These are phyloP conservation scores for Sugiyamaella paludigena DNA, from an alignment of 1,139 yeast genomes.

Conservation along the genomic window DNA sequence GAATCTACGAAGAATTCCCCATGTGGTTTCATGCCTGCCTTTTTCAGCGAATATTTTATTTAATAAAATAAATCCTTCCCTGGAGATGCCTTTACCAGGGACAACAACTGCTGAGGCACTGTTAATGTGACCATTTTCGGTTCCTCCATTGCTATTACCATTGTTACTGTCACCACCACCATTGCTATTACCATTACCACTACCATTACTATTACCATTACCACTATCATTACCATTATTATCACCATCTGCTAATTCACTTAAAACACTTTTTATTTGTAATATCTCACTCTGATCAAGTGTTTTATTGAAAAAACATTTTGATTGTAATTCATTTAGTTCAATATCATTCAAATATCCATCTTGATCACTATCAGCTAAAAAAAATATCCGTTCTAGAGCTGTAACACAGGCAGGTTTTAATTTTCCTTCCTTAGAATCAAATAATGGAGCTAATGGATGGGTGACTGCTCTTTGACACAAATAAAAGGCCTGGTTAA, in stretches of 20 bases:
- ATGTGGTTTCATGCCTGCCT: conserved; percentile 93
- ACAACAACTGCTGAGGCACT: conserved; percentile 26
- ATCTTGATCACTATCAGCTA: conserved; percentile 88
- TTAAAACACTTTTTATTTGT: conserved; percentile 45
- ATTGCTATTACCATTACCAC: background rate
- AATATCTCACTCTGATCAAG: conserved; percentile 53
- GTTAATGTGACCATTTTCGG: conserved; percentile 5
- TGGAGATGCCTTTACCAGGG: conserved; percentile 56
- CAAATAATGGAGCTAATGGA: conserved; percentile 92
- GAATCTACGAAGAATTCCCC: conserved; percentile 88
- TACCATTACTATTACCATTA: background rate
- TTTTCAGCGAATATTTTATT: conserved; percentile 81
- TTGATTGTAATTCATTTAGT: conserved; percentile 62
- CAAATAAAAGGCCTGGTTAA: conserved; percentile 82
- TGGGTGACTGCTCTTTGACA: conserved; percentile 91
- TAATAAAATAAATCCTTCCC: conserved; percentile 70
- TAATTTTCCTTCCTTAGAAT: conserved; percentile 80
- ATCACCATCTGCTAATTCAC: conserved; percentile 15
- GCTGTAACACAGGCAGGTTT: conserved; percentile 79
- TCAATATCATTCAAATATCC: conserved; percentile 72
- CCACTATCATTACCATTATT: too few relatives aligned
- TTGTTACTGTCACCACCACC: too few relatives aligned
- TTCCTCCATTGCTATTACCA: background rate
- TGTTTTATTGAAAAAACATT: conserved; percentile 62
- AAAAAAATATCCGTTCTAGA: conserved; percentile 71